Conservation (phyloP, 148 eudicot genomes). For the Linanthus parryae region DNA sequence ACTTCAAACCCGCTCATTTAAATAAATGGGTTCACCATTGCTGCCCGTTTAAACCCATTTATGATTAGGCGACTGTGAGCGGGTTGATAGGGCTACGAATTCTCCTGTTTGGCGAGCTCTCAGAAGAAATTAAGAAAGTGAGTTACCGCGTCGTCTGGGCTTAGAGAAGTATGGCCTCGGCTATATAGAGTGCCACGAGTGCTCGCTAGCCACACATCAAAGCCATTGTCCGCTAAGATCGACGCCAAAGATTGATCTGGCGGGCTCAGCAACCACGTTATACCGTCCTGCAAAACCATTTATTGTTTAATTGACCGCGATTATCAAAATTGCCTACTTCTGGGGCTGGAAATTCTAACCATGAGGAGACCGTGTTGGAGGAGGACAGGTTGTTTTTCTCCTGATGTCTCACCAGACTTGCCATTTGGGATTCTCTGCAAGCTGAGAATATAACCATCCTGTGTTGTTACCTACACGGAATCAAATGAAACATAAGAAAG, state of each 20-base stretch:
- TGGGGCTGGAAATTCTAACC: constrained; percentile 37
- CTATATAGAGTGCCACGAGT: constrained; percentile 62
- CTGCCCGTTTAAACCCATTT: too few relatives aligned
- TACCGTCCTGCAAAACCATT: constrained; percentile 39
- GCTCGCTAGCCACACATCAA: constrained; percentile 64
- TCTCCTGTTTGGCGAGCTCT: too few relatives aligned
- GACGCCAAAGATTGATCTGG: constrained; percentile 50
- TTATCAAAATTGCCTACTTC: too few relatives aligned
- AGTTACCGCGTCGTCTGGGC: constrained; percentile 40
- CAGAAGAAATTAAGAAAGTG: neutral
- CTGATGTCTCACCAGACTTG: constrained; percentile 13
- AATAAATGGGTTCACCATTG: too few relatives aligned
- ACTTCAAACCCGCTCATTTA: too few relatives aligned
- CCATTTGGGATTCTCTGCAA: constrained; percentile 53
- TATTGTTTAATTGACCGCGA: too few relatives aligned
- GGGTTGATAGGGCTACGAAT: too few relatives aligned
- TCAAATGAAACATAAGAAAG: too few relatives aligned
- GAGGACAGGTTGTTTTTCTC: constrained; percentile 38
- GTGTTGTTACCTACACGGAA: constrained; percentile 61
- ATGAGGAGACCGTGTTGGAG: constrained; percentile 66
- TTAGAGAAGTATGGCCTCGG: constrained; percentile 39
- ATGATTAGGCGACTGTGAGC: too few relatives aligned
- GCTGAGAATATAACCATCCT: constrained; percentile 62
- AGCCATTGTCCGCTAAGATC: constrained; percentile 58
- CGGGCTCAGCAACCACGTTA: constrained; percentile 54